Evolutionary conservation across 2,329 filamentous ascomycete species (phyloP).

Genomic region (Aureobasidium zeae): DNA sequence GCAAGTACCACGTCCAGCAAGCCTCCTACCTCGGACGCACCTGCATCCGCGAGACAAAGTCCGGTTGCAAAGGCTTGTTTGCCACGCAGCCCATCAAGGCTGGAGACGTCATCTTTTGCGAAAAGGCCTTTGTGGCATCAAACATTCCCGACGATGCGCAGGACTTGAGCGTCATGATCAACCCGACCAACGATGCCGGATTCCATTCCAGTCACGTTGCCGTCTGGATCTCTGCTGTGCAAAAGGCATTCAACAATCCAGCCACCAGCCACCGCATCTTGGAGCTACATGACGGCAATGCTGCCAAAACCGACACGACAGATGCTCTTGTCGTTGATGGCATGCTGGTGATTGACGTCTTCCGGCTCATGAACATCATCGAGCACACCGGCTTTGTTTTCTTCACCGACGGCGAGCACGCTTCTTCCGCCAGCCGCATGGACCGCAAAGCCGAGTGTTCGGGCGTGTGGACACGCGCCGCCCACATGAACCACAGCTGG

Average conservation of each 20-base stretch:
- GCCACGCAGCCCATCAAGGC: neutral
- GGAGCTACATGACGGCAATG: neutral
- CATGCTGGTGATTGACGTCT: neutral
- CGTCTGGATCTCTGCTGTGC: neutral
- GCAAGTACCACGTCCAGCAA: neutral
- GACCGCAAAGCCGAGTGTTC: neutral
- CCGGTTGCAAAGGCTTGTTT: neutral
- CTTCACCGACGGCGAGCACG: neutral
- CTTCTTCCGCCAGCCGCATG: neutral
- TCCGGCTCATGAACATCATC: neutral
- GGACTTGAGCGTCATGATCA: neutral
- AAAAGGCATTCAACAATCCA: conserved; percentile 1
- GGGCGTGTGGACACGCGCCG: neutral
- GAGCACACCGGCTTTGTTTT: neutral
- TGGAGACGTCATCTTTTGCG: neutral
- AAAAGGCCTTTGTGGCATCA: neutral
- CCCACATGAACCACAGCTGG: neutral
- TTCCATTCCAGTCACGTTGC: neutral
- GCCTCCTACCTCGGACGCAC: neutral
- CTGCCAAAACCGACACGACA: neutral
- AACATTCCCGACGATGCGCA: neutral
- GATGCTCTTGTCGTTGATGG: neutral
- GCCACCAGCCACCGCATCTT: neutral
- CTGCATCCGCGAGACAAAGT: neutral
- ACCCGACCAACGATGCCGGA: neutral